Percentiles rank a stretch among this genome's conserved stretches.
Conservation (phyloP, 805 yeast genomes). For the Cephaloascus fragrans region DNA sequence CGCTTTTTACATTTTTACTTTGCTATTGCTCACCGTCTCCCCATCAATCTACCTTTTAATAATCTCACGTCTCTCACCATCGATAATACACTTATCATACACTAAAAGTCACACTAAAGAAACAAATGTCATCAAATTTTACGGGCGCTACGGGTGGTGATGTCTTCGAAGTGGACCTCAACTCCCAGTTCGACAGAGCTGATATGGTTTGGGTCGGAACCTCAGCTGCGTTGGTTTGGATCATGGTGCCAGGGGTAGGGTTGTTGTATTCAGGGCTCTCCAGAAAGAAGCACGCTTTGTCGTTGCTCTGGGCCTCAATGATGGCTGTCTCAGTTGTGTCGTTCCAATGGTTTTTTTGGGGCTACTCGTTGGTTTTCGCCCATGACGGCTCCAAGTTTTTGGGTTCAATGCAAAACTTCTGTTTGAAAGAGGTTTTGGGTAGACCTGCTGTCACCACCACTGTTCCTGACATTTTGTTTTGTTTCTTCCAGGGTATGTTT, state of each 20-base stretch:
- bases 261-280: slow-evolving; percentile 34
- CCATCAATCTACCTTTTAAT: too few relatives aligned
- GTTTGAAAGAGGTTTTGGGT: slow-evolving; percentile 22
- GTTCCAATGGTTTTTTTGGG: slow-evolving; percentile 34
- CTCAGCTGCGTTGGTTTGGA: slow-evolving; percentile 37
- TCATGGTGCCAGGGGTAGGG: slow-evolving; percentile 37
- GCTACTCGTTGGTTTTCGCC: slow-evolving; percentile 33
- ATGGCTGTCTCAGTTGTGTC: slow-evolving; percentile 28
- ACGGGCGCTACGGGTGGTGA: too few relatives aligned
- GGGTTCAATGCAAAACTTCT: slow-evolving; percentile 14
- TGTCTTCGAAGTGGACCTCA: too few relatives aligned
- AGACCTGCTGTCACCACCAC: slow-evolving; percentile 29
- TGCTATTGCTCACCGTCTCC: too few relatives aligned
- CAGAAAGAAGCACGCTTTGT: slow-evolving; percentile 31
- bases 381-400: not conserved
- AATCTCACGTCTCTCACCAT: too few relatives aligned
- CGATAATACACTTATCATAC: too few relatives aligned
- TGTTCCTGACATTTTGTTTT: slow-evolving; percentile 30
- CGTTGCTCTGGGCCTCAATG: slow-evolving; percentile 32
- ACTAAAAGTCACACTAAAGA: too few relatives aligned
- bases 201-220: slow-evolving; percentile 42
- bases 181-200: too few relatives aligned
- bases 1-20: too few relatives aligned
- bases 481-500: slow-evolving; percentile 37
- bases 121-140: too few relatives aligned